These are phyloP conservation scores for Calonectria fujianensis DNA, from an alignment of 2,329 filamentous ascomycete species.

Conservation along the genomic window DNA sequence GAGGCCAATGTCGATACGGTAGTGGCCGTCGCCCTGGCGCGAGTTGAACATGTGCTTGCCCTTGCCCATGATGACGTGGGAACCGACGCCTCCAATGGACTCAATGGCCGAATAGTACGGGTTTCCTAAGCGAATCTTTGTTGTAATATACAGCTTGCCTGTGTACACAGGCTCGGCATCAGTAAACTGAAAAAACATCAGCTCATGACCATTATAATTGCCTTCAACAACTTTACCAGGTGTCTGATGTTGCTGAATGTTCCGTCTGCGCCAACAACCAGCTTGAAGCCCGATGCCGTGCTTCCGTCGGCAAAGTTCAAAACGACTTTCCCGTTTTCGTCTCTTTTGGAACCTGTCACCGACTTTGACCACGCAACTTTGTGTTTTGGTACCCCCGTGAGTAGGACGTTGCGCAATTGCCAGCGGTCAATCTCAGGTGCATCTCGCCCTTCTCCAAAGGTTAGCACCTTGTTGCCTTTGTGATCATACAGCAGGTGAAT, in stretches of 20 bases:
- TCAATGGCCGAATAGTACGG: not conserved
- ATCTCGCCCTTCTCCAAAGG: not conserved
- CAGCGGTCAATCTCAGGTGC: not conserved
- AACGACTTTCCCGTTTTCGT: not conserved
- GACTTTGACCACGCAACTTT: not conserved
- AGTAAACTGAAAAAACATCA: not conserved
- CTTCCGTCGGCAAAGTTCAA: not conserved
- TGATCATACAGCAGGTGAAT: not conserved
- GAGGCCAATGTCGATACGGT: conserved; percentile 2
- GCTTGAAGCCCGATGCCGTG: not conserved
- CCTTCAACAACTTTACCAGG: not conserved
- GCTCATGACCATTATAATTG: not conserved
- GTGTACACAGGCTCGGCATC: not conserved
- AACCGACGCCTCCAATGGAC: not conserved
- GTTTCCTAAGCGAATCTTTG: not conserved
- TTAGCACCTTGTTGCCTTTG: not conserved
- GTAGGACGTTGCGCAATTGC: conserved; percentile 2
- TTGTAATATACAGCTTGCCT: not conserved
- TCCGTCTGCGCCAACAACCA: conserved; percentile 5
- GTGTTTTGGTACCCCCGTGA: not conserved
- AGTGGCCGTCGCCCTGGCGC: conserved; percentile 2
- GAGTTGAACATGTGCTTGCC: conserved; percentile 23
- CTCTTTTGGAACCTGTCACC: not conserved
- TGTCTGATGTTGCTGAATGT: conserved; percentile 1
- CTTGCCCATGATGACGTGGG: conserved; percentile 17